Evolutionary conservation across 2,329 filamentous ascomycete genomes (phyloP).

Genomic region (Colletotrichum sansevieriae): DNA sequence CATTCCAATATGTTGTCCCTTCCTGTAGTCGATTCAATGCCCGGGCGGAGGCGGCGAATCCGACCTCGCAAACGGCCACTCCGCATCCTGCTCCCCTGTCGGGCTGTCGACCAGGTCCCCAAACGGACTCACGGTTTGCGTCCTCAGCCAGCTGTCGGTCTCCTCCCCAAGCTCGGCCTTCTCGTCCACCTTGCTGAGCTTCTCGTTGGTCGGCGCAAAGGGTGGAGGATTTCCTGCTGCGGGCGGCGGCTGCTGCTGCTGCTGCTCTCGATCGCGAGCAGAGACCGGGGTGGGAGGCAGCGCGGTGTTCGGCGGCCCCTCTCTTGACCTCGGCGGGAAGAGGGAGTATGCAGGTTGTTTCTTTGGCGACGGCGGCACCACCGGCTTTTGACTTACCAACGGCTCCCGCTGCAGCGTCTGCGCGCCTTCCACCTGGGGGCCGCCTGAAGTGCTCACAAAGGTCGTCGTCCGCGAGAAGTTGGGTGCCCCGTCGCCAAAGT

Average conservation of each 20-base stretch:
- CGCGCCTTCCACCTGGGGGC: slow-evolving; percentile 14
- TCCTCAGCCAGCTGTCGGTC: slow-evolving; percentile 49
- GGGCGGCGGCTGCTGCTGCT: not conserved
- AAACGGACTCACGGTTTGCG: slow-evolving; percentile 53
- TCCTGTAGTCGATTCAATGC: not conserved
- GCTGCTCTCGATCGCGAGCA: not conserved
- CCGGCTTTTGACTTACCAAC: slow-evolving; percentile 23
- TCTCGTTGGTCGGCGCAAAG: slow-evolving; percentile 14
- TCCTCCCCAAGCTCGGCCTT: slow-evolving; percentile 34
- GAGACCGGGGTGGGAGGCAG: slow-evolving; percentile 24
- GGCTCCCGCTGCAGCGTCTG: slow-evolving; percentile 11
- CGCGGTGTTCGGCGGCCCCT: slow-evolving; percentile 7
- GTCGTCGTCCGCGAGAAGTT: slow-evolving; percentile 35
- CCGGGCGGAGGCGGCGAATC: slow-evolving; percentile 2
- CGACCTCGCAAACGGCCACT: slow-evolving; percentile 36
- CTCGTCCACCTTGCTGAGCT: slow-evolving; percentile 33
- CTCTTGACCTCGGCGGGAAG: slow-evolving; percentile 29
- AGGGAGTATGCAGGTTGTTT: slow-evolving; percentile 27
- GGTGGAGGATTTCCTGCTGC: slow-evolving; percentile 1
- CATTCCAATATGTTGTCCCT: not conserved
- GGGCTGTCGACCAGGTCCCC: slow-evolving; percentile 46
- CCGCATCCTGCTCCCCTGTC: slow-evolving; percentile 12
- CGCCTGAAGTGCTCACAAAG: slow-evolving; percentile 18
- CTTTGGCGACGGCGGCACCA: slow-evolving; percentile 28
- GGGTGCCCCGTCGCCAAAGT: slow-evolving; percentile 30